phyloP scores from a whole-genome alignment of 1,284 basidiomycete species.

The Inonotus hispidus region DNA sequence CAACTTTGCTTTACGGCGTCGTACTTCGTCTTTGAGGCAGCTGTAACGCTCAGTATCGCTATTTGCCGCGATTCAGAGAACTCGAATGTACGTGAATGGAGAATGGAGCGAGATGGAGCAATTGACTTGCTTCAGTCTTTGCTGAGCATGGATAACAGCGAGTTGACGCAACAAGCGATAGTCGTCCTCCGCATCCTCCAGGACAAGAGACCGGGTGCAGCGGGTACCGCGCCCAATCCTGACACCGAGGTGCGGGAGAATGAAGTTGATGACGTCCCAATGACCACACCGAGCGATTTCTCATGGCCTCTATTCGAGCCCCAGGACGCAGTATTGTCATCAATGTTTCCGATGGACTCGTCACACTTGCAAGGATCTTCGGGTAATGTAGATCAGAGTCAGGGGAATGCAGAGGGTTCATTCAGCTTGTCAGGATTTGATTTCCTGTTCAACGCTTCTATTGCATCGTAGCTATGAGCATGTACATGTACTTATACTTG shows the following conservation, averaged over 20 bases:
- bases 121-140: constrained; percentile 10
- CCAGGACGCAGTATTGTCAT: not conserved
- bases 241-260: not conserved
- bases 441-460: not conserved
- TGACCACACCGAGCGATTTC: not conserved
- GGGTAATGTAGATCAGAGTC: not conserved
- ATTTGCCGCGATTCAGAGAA: constrained; percentile 7
- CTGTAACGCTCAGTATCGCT: constrained; percentile 24
- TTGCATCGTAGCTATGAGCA: not conserved
- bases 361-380: not conserved
- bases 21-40: constrained; percentile 31
- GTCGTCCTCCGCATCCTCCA: constrained; percentile 13
- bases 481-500: not conserved
- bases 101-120: constrained; percentile 2
- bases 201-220: not conserved
- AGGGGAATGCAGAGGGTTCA: not conserved
- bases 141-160: constrained; percentile 8
- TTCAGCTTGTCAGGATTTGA: constrained; percentile 1
- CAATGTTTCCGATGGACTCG: not conserved
- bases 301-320: not conserved
- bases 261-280: not conserved
- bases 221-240: not conserved
- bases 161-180: constrained; percentile 12
- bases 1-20: constrained; percentile 22
- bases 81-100: constrained; percentile 8